Evolutionary conservation across 805 yeast genomes (phyloP).

Genomic region (Nakazawaea wyomingensis): DNA sequence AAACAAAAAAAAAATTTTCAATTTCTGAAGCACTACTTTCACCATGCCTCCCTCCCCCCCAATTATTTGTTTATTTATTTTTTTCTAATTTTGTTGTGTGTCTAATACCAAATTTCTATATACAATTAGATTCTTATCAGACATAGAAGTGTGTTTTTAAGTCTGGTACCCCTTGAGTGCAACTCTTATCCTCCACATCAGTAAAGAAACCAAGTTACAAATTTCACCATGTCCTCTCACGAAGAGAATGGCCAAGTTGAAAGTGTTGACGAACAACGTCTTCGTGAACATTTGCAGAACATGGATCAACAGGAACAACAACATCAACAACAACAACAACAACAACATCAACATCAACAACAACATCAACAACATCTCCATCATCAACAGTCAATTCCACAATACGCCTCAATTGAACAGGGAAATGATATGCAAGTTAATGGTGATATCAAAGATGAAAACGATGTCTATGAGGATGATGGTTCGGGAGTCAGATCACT

Average conservation of each 20-base stretch:
- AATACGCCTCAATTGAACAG: slow-evolving; percentile 5
- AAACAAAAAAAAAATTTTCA: slow-evolving; percentile 4
- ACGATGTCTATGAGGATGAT: background rate
- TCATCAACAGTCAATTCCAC: slow-evolving; percentile 4
- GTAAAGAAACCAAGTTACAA: background rate
- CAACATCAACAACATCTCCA: slow-evolving; percentile 3
- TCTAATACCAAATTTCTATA: slow-evolving; percentile 7
- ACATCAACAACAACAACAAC: slow-evolving; percentile 4
- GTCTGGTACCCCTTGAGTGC: too few species aligned
- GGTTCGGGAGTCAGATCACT: background rate
- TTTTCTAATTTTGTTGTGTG: slow-evolving; percentile 9
- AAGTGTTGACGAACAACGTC: slow-evolving; percentile 11
- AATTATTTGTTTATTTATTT: slow-evolving; percentile 4
- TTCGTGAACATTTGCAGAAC: slow-evolving; percentile 11
- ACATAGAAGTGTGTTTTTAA: background rate
- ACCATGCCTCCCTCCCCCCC: background rate
- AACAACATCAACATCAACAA: slow-evolving; percentile 1
- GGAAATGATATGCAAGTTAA: slow-evolving; percentile 6
- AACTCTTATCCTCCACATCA: too few species aligned
- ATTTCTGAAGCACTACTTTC: slow-evolving; percentile 5
- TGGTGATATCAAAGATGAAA: slow-evolving; percentile 3
- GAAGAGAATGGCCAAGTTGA: slow-evolving; percentile 2
- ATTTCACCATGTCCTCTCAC: background rate
- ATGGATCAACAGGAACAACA: slow-evolving; percentile 8
- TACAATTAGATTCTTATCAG: slow-evolving; percentile 6